Evolutionary conservation across 2,329 filamentous ascomycete species (phyloP), one percentile per base, ranked within the genome.

Genomic region (Aaosphaeria arxii): DNA sequence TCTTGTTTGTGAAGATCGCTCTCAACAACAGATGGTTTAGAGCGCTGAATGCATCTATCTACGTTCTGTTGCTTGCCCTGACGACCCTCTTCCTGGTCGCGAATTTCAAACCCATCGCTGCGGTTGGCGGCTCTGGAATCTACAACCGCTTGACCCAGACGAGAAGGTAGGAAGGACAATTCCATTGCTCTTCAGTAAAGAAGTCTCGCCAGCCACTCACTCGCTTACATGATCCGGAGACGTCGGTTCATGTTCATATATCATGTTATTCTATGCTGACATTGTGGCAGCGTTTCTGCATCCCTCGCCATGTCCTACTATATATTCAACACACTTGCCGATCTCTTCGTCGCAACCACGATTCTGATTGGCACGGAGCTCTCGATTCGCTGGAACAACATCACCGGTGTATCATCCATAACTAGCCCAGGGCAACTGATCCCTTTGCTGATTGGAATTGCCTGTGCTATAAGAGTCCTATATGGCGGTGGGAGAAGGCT

Each of bases 311-410:
- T 9, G 9, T 28, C n/a, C 32, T 42, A 32, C 29, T 24, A 35
- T 6, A 41, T 46, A n/a, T 46, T 41, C 39, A 30, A 41, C 30
- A 9, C 39, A 3, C 13, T 42, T 24, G 17, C 17, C 17, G 17
- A 24, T 24, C 17, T 24, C 17, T 24, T 24, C 17, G 17, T 24
- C 17, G 17, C 41, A 7, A 38, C 32, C 17, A 43, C 43, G 11
- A 17, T 47, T 29, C 6, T 39, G 7, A 28, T 28, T 30, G 30
- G n/a, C 13, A 47, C 32, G 11, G 45, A 47, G 30, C 31, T 43
- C n/a, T 11, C 24, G 6, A 47, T 47, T 11, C 29, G 30, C 40
- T 47, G 45, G 45, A 47, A 47, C 45, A 33, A 43, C 13, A 47
- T 47, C 40, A 13, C 30, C n/a, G 45, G 45, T 29, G 45, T 47